phyloP scores from a whole-genome alignment of 768 basidiomycete species.

The Leccinum uliginosum region DNA sequence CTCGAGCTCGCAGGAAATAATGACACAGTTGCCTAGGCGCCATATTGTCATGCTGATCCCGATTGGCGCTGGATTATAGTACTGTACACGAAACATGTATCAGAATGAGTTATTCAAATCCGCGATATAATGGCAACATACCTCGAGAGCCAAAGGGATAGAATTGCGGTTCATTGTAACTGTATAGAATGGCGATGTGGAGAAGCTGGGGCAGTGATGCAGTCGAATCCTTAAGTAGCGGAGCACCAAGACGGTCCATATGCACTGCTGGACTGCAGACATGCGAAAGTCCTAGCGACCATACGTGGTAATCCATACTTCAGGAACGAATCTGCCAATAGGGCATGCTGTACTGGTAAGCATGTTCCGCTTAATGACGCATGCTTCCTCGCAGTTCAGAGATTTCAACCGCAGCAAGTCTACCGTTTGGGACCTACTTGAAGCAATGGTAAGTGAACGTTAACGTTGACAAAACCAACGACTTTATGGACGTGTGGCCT shows the following conservation, averaged over 20 bases:
- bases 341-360: background rate
- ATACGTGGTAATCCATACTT: background rate
- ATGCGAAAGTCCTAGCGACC: background rate
- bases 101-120: background rate
- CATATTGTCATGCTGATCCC: background rate
- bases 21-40: constrained; percentile 3
- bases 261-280: background rate
- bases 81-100: constrained; percentile 6
- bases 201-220: background rate
- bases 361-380: background rate
- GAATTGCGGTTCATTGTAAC: background rate
- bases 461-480: background rate
- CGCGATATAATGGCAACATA: background rate
- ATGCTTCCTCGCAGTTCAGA: background rate
- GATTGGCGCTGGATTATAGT: background rate
- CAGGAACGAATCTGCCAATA: too few relatives aligned
- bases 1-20: background rate
- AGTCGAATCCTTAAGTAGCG: background rate
- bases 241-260: too few relatives aligned
- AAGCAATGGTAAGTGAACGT: background rate
- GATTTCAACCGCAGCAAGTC: background rate
- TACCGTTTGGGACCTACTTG: background rate
- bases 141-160: background rate
- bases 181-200: background rate
- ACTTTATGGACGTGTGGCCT: background rate